Evolutionary conservation across 306 rosid species (phyloP).

Genomic region (Vicia villosa): DNA sequence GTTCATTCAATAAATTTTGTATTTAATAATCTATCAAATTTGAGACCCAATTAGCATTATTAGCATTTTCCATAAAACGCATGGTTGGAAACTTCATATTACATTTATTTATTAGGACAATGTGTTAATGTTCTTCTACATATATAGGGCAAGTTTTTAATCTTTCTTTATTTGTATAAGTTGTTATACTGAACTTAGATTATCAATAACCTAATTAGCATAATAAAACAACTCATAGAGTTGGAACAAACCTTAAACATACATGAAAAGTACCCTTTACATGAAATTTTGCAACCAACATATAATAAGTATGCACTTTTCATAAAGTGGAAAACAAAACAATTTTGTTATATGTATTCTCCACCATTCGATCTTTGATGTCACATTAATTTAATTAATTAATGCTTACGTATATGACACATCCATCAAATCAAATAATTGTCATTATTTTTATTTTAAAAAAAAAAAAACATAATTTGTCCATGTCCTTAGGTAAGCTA

Average conservation of each 20-base stretch:
- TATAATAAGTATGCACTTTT: constrained; percentile 4
- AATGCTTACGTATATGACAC: background rate
- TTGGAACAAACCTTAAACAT: background rate
- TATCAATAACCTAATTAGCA: background rate
- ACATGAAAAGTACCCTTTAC: background rate
- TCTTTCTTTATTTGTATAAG: background rate
- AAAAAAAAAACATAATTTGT: background rate
- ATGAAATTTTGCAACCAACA: background rate
- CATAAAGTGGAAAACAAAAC: background rate
- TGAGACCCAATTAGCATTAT: background rate
- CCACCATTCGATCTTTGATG: constrained; percentile 14
- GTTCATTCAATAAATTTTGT: no score
- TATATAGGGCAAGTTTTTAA: constrained; percentile 1
- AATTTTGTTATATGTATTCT: background rate
- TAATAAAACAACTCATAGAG: background rate
- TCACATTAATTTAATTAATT: background rate
- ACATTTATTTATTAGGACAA: constrained; percentile 12
- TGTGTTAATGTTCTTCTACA: constrained; percentile 11
- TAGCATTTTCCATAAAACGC: background rate
- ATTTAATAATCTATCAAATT: constrained; percentile 16
- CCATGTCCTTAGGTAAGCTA: constrained; percentile 9
- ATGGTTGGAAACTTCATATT: background rate
- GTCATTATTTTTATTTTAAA: no score
- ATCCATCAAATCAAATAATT: constrained; percentile 22
- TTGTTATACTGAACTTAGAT: background rate